Conservation (phyloP, 345 rosid genomes). For the Salix purpurea region DNA sequence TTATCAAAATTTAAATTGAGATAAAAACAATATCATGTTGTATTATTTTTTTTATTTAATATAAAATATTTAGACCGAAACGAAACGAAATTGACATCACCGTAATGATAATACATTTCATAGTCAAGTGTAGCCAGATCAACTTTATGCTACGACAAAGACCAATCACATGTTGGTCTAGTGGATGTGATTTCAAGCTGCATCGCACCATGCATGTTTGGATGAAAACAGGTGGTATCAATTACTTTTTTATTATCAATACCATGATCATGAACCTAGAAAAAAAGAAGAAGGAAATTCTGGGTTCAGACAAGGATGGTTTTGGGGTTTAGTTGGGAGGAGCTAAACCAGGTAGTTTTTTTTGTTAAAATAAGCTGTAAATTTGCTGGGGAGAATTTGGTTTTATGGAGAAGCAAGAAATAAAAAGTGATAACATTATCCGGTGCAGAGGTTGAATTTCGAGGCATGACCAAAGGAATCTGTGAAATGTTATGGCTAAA, state of each 20-base stretch:
- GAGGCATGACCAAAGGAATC: no score
- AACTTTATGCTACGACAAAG: constrained; percentile 27
- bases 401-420: no score
- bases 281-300: background rate
- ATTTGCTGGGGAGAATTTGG: no score
- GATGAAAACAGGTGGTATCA: background rate
- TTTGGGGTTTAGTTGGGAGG: constrained; percentile 5
- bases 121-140: constrained; percentile 26
- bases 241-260: background rate
- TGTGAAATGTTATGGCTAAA: no score
- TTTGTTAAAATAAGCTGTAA: no score
- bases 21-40: no score
- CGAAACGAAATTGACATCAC: no score
- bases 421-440: no score
- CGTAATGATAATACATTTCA: background rate
- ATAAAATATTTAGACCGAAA: no score
- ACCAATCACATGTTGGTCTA: constrained; percentile 22
- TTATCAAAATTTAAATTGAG: rapidly evolving
- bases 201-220: constrained; percentile 9
- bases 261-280: background rate
- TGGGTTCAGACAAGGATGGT: constrained; percentile 12
- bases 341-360: background rate
- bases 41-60: no score
- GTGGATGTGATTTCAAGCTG: constrained; percentile 19
- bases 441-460: no score